These are phyloP conservation scores for Alternaria metachromatica DNA, from an alignment of 2,329 filamentous ascomycete genomes.

Conservation along the genomic window DNA sequence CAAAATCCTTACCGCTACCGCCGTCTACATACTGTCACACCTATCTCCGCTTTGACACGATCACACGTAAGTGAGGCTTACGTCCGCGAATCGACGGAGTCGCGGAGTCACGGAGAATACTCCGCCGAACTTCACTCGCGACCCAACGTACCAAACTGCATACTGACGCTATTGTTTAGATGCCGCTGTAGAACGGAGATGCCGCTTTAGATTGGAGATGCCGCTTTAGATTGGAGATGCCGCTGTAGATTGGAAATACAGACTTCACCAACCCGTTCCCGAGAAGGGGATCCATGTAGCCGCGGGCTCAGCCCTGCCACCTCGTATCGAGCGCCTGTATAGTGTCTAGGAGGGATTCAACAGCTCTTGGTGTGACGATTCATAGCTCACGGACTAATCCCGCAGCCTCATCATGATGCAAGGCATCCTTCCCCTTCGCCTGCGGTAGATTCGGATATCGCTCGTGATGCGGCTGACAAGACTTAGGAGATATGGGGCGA, in stretches of 20 bases:
- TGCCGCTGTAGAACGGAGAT: slow-evolving; percentile 61
- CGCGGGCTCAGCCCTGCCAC: slow-evolving; percentile 61
- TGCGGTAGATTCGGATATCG: slow-evolving; percentile 29
- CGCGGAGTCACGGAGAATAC: slow-evolving; percentile 64
- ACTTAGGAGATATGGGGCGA: slow-evolving; percentile 41
- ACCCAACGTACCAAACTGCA: slow-evolving; percentile 64
- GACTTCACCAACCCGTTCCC: slow-evolving; percentile 53
- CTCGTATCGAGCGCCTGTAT: slow-evolving; percentile 58
- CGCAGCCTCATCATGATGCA: slow-evolving; percentile 38
- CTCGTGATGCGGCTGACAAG: slow-evolving; percentile 32
- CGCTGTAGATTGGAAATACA: slow-evolving; percentile 60
- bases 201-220: slow-evolving; percentile 58
- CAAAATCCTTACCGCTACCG: slow-evolving; percentile 53
- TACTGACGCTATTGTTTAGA: slow-evolving; percentile 67
- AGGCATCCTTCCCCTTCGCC: slow-evolving; percentile 35
- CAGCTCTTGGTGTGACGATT: slow-evolving; percentile 35
- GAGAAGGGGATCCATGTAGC: slow-evolving; percentile 57
- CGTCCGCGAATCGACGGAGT: slow-evolving; percentile 58
- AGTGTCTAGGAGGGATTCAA: slow-evolving; percentile 60
- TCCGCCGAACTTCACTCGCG: slow-evolving; percentile 60
- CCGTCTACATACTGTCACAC: slow-evolving; percentile 63
- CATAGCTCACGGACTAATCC: slow-evolving; percentile 32
- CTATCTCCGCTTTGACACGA: slow-evolving; percentile 60
- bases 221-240: slow-evolving; percentile 27
- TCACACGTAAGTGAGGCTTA: slow-evolving; percentile 60